Evolutionary conservation across 176 grass and related monocot genomes (phyloP).

Genomic region (Oryza australiensis): DNA sequence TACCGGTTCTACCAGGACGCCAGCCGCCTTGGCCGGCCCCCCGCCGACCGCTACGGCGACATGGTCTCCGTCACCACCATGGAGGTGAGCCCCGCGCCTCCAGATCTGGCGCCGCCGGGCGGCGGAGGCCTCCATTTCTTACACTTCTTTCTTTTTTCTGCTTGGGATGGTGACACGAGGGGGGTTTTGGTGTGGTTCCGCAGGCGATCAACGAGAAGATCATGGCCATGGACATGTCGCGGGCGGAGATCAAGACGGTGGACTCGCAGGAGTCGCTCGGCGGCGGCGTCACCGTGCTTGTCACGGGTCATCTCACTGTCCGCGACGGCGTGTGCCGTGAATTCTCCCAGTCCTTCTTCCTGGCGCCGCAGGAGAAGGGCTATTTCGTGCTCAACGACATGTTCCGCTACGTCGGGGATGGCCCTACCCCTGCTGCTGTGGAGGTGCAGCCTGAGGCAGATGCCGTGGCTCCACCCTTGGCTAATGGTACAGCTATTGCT

Average conservation of each 20-base stretch:
- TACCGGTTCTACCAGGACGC: slow-evolving; percentile 88
- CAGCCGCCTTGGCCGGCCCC: slow-evolving; percentile 68
- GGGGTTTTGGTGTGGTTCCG: slow-evolving; percentile 6
- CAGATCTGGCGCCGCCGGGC: slow-evolving; percentile 17
- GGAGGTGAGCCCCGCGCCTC: slow-evolving; percentile 42
- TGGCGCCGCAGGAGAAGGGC: slow-evolving; percentile 84
- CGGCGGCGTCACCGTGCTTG: slow-evolving; percentile 72
- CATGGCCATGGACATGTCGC: slow-evolving; percentile 69
- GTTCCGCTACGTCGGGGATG: slow-evolving; percentile 53
- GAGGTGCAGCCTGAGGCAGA: slow-evolving; percentile 15
- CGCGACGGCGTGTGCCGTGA: slow-evolving; percentile 47
- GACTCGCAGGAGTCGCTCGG: slow-evolving; percentile 72
- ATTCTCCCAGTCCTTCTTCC: slow-evolving; percentile 88
- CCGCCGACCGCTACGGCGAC: slow-evolving; percentile 32
- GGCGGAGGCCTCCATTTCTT: not conserved
- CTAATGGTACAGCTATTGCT: slow-evolving; percentile 40
- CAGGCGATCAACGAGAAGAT: slow-evolving; percentile 86
- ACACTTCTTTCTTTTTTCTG: not conserved
- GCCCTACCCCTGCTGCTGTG: not conserved
- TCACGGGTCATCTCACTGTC: slow-evolving; percentile 63
- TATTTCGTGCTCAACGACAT: slow-evolving; percentile 87
- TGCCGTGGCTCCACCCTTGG: not conserved
- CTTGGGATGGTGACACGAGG: not conserved
- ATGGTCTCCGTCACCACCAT: slow-evolving; percentile 70
- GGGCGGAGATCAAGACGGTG: slow-evolving; percentile 74